Base-by-base conservation (phyloP, 768 basidiomycete species). In the Sporobolomyces pararoseus region DNA sequence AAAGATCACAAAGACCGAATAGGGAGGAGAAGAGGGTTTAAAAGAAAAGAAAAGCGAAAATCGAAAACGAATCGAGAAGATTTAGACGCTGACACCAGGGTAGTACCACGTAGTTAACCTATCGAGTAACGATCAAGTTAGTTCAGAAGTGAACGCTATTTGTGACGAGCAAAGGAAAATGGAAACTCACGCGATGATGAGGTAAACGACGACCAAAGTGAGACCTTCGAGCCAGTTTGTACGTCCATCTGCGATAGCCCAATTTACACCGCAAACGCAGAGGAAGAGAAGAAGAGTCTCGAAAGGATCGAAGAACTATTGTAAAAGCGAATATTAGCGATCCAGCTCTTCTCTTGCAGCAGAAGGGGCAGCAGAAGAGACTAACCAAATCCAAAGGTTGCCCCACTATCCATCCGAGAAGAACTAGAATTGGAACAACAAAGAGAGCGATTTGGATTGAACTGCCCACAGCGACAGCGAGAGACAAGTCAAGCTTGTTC, bases 171-270 rank as follows among this genome's bases (percentile, higher is more conserved):
- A n/a, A 9, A 34, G n/a, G 47, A 44, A 34, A n/a, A 25, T 3
- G 13, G 35, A 65, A 42, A 62, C 66, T n/a, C 27, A 62, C 13
- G 83, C 87, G 27, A 90, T 84, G 60, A 91, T 88, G 13, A 88
- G 72, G 78, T 90, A 69, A 32, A 60, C 34, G 2, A 46, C 1
- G 55, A 66, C 65, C 23, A 63, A 52, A 6, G 63, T 21, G 3
- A 86, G 82, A 4, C 90, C 90, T 77, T 92, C 90, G 21, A 92
- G 81, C 87, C 90, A 93, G 77, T 90, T 91, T 23, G 86, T 88
- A 76, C 87, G 87, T 14, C 89, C 90, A 76, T 93, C 90, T 62
- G 86, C 83, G 1, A 91, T 85, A 25, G 88, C 87, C 73, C 89
- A 87, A 76, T 88, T 89, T 79, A 92, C 88, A 17, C 89, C 55